Conservation (phyloP, 345 rosid genomes). For the Mercurialis annua region DNA sequence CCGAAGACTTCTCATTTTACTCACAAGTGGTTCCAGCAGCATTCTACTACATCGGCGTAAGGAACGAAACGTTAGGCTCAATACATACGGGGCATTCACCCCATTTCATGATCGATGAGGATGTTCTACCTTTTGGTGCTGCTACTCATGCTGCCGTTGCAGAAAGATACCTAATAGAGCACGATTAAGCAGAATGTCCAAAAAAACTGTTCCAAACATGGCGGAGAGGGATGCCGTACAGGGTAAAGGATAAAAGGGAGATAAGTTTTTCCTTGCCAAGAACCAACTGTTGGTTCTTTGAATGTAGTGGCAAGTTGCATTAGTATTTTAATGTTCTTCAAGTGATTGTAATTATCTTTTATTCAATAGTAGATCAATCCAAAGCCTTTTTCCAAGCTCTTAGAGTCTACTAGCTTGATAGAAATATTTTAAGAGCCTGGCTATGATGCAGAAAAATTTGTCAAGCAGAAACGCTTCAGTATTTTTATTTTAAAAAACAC, state of each 20-base stretch:
- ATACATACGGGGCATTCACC: slow-evolving; percentile 75
- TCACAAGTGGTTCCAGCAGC: slow-evolving; percentile 64
- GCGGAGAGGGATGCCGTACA: background rate
- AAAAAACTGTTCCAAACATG: too few species aligned
- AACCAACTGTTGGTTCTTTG: background rate
- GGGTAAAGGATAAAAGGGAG: slow-evolving; percentile 6
- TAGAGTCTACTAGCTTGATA: too few species aligned
- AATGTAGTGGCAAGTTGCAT: background rate
- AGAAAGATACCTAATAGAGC: slow-evolving; percentile 58
- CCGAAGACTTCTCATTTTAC: slow-evolving; percentile 88
- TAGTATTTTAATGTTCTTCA: background rate
- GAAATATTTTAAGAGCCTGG: too few species aligned
- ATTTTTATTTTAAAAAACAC: too few species aligned
- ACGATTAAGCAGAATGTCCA: background rate
- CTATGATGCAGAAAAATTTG: too few species aligned
- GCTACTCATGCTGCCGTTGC: slow-evolving; percentile 77
- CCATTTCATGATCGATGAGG: slow-evolving; percentile 81
- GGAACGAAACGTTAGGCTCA: slow-evolving; percentile 73
- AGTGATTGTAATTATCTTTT: background rate
- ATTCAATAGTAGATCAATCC: background rate
- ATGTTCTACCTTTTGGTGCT: slow-evolving; percentile 74
- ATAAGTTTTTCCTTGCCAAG: too few species aligned
- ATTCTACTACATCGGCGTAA: slow-evolving; percentile 74
- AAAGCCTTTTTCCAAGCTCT: background rate
- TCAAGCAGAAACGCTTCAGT: too few species aligned